These are phyloP conservation scores for Takashimella tepidaria DNA, from an alignment of 1,284 basidiomycete species.

Conservation along the genomic window DNA sequence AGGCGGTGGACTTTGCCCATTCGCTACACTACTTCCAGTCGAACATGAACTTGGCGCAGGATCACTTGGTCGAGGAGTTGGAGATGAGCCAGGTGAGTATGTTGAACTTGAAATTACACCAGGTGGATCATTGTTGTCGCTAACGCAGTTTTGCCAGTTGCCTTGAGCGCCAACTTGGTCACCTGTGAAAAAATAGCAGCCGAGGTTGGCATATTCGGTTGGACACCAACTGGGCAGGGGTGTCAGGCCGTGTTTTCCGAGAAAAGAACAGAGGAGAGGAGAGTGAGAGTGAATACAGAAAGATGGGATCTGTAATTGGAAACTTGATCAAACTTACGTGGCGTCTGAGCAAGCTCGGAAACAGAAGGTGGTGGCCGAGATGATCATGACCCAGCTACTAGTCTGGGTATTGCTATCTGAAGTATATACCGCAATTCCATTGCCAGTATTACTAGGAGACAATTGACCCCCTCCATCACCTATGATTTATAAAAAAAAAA, in stretches of 20 bases:
- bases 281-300: too few species aligned
- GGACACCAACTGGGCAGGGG: slow-evolving; percentile 25
- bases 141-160: slow-evolving; percentile 29
- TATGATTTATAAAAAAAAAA: too few species aligned
- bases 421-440: slow-evolving; percentile 19
- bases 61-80: slow-evolving; percentile 12
- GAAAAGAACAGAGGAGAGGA: neutral
- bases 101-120: slow-evolving; percentile 23
- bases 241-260: too few species aligned
- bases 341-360: slow-evolving; percentile 33
- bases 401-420: slow-evolving; percentile 17
- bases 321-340: slow-evolving; percentile 19
- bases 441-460: slow-evolving; percentile 18
- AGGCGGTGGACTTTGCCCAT: slow-evolving; percentile 20
- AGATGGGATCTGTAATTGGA: too few species aligned
- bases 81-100: slow-evolving; percentile 10
- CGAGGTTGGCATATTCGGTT: slow-evolving; percentile 26
- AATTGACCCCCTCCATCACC: slow-evolving; percentile 36
- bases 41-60: slow-evolving; percentile 15
- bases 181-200: slow-evolving; percentile 32
- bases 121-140: slow-evolving; percentile 28
- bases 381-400: slow-evolving; percentile 34
- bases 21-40: slow-evolving; percentile 11
- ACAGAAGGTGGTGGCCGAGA: slow-evolving; percentile 31
- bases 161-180: slow-evolving; percentile 24